phyloP scores from a whole-genome alignment of 805 yeast genomes.

The Ogataea philodendri region DNA sequence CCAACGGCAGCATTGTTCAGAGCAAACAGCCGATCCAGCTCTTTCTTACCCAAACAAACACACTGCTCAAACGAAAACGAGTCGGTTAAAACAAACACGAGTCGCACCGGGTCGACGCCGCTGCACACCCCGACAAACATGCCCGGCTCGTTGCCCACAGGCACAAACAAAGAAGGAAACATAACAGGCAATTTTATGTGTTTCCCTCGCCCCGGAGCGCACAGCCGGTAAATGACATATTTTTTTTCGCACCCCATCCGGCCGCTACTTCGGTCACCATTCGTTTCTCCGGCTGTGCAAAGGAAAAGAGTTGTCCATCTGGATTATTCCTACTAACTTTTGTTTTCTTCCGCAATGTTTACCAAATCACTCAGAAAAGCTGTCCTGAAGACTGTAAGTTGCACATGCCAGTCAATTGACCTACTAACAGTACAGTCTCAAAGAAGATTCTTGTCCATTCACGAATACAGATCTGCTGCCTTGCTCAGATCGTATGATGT shows the following conservation, averaged over 20 bases:
- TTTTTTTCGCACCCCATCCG: slow-evolving; percentile 8
- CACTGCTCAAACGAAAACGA: slow-evolving; percentile 6
- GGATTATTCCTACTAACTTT: slow-evolving; percentile 3
- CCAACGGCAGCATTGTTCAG: slow-evolving; percentile 13
- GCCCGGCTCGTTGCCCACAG: slow-evolving; percentile 3
- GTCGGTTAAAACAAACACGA: slow-evolving; percentile 11
- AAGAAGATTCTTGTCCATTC: slow-evolving; percentile 79
- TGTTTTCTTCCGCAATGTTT: slow-evolving; percentile 21
- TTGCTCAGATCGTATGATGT: slow-evolving; percentile 78
- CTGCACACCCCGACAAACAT: slow-evolving; percentile 4
- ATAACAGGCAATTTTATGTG: too few species aligned
- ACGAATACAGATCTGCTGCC: slow-evolving; percentile 94
- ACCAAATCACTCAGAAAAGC: slow-evolving; percentile 24
- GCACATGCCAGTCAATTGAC: background rate
- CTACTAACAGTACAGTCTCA: slow-evolving; percentile 21
- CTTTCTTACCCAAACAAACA: slow-evolving; percentile 1
- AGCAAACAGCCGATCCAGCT: slow-evolving; percentile 9
- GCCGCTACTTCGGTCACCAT: slow-evolving; percentile 11
- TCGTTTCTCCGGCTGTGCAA: slow-evolving; percentile 12
- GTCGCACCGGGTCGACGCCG: slow-evolving; percentile 2
- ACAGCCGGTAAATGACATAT: slow-evolving; percentile 8
- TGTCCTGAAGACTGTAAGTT: slow-evolving; percentile 23
- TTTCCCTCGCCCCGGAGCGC: slow-evolving; percentile 10
- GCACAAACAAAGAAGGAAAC: slow-evolving; percentile 3
- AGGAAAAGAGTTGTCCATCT: slow-evolving; percentile 14